Evolutionary conservation across 2,329 filamentous ascomycete species (phyloP), one percentile per base, ranked within the genome.

Genomic region (Aspergillus fumigatus): DNA sequence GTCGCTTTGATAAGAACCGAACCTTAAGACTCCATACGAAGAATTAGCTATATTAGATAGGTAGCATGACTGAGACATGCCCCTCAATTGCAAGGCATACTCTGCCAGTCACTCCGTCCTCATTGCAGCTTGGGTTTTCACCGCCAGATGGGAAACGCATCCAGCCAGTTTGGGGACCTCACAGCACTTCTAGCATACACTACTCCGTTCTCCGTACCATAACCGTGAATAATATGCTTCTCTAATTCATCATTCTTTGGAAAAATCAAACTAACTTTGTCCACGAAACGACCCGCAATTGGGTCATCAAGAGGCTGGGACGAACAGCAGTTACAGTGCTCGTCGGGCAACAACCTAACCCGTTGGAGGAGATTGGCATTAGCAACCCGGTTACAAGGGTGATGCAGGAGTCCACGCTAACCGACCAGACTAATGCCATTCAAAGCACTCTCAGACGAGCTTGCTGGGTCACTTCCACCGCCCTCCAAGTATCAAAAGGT

Each of bases 291-390:
- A 56, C 58, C 62, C 59, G 57, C 60, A 53, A 55, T 66, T 69
- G 64, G 65, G 65, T 65, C 55, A 48, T 53, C 51, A 51, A 54
- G 48, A 62, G 61, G 59, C 59, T 63, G 59, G 62, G 59, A 64
- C 52, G 45, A 65, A 63, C 48, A 40, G 43, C 51, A 52, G 4
- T 29, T 29, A 29, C 27, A 29, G 27, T 10, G 4, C 9, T 49
- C 49, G 41, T 50, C 57, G 41, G 56, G 55, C 51, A 48, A 54
- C 56, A 60, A 53, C 48, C 48, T 50, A 58, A 57, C 29, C 54
- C 59, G 52, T 21, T 51, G 32, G 8, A 47, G 43, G n/a, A 45
- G 23, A 4, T 14, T 6, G 23, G 43, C 11, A 23, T 21, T 43
- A 6, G 40, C 21, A 21, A 11, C 40, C n/a, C n/a, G n/a, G n/a